Conservation (phyloP, 2,329 filamentous ascomycete species). For the Neonectria magnoliae region DNA sequence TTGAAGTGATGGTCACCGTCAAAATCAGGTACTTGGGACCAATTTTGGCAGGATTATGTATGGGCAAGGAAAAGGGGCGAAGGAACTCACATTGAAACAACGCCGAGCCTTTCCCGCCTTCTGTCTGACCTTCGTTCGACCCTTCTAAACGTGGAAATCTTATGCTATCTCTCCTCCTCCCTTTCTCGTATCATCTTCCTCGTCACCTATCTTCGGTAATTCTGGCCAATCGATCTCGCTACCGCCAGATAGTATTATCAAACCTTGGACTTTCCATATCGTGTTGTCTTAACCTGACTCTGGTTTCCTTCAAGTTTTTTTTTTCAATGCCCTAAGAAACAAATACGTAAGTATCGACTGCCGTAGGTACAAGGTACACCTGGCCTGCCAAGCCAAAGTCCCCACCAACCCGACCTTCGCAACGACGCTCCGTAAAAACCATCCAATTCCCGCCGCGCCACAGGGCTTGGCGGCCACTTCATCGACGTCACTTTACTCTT, state of each 20-base stretch:
- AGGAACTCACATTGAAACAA: not conserved
- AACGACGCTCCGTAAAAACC: not conserved
- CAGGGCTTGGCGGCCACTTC: not conserved
- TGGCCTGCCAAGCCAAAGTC: constrained; percentile 1
- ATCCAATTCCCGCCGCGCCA: constrained; percentile 16
- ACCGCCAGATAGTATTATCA: not conserved
- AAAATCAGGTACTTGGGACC: not conserved
- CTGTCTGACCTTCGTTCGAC: not conserved
- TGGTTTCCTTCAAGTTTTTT: not conserved
- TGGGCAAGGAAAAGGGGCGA: not conserved
- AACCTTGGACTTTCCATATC: not conserved
- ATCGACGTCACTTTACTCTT: constrained; percentile 1
- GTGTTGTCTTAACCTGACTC: not conserved
- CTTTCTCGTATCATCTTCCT: not conserved
- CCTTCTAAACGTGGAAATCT: not conserved
- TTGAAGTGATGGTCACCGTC: constrained; percentile 3
- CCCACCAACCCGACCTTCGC: not conserved
- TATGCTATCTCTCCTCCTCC: constrained; percentile 1
- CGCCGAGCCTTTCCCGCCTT: constrained; percentile 5
- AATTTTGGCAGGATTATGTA: not conserved
- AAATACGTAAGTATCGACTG: not conserved
- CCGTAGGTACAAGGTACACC: not conserved
- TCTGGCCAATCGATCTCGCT: constrained; percentile 6
- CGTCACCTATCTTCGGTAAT: not conserved
- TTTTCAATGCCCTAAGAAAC: not conserved